Conservation (phyloP, 139 green algal genomes). For the Chlorella sp. region DNA sequence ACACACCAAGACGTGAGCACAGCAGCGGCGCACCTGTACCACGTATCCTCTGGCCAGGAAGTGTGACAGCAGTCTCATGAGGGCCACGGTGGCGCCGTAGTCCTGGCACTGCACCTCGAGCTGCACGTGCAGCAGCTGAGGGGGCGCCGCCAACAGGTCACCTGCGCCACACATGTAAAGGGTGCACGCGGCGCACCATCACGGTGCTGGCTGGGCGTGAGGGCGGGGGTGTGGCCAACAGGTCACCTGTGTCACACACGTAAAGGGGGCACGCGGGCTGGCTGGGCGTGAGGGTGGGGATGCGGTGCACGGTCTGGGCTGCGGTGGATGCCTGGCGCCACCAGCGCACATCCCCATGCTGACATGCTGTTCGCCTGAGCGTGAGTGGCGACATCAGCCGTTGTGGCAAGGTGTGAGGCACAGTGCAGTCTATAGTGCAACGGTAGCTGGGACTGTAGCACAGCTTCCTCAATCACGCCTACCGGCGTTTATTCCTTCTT, state of each 20-base stretch:
- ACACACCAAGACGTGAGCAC: not conserved
- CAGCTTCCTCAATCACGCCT: no score
- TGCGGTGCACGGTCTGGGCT: not conserved
- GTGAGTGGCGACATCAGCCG: no score
- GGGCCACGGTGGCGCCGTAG: not conserved
- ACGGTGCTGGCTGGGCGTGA: no score
- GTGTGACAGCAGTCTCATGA: not conserved
- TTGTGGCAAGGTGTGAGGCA: not conserved
- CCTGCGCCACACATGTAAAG: not conserved
- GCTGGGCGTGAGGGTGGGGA: no score
- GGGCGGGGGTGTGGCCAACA: not conserved
- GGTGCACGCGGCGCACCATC: not conserved
- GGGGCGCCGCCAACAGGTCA: not conserved
- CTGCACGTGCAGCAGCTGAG: not conserved
- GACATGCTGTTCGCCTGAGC: no score
- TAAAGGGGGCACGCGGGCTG: not conserved
- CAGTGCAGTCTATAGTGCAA: no score
- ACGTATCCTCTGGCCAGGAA: not conserved
- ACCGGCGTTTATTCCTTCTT: no score
- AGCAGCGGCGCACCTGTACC: not conserved
- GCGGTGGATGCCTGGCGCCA: not conserved
- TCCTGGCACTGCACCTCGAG: not conserved
- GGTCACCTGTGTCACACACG: not conserved
- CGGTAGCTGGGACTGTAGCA: no score
- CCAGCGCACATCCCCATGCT: not conserved